Conservation (phyloP, 352 stramenopile species). For the Vaucheria bursata region DNA sequence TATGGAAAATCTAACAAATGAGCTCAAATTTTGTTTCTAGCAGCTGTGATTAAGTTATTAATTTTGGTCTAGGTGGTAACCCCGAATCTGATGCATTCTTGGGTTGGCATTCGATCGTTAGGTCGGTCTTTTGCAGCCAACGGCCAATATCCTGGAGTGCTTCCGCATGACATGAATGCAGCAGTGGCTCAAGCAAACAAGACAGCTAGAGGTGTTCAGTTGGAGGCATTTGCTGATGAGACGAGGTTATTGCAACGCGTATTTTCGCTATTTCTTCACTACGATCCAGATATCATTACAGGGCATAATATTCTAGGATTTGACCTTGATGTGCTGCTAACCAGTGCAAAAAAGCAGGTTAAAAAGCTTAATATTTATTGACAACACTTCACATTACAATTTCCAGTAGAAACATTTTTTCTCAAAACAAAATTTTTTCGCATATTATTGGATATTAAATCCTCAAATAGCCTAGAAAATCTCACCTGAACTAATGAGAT, state of each 20-base stretch:
- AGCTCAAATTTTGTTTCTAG: no score
- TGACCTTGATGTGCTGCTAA: conserved; percentile 93
- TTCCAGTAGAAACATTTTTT: no score
- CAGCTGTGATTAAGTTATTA: no score
- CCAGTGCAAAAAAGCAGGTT: conserved; percentile 57
- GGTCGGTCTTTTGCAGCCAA: conserved; percentile 23
- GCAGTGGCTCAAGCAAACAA: conserved; percentile 47
- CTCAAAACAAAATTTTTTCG: no score
- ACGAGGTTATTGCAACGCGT: conserved; percentile 64
- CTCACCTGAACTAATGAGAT: no score
- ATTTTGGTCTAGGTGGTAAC: conserved; percentile 10
- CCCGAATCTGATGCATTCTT: conserved; percentile 30
- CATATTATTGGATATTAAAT: no score
- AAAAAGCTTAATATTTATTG: conserved; percentile 3
- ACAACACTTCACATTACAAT: no score
- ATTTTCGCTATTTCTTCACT: conserved; percentile 71
- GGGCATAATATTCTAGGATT: conserved; percentile 98
- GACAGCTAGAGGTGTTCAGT: conserved; percentile 1
- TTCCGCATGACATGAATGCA: conserved; percentile 67
- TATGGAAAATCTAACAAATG: no score
- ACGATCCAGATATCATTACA: conserved; percentile 96
- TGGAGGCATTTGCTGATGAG: conserved; percentile 62
- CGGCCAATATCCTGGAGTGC: conserved; percentile 50
- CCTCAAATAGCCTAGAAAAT: no score
- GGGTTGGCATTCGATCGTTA: conserved; percentile 45